Percentiles rank a stretch among this genome's conserved stretches.
Conservation (phyloP, 441 rosid species). For the Metrosideros polymorpha region DNA sequence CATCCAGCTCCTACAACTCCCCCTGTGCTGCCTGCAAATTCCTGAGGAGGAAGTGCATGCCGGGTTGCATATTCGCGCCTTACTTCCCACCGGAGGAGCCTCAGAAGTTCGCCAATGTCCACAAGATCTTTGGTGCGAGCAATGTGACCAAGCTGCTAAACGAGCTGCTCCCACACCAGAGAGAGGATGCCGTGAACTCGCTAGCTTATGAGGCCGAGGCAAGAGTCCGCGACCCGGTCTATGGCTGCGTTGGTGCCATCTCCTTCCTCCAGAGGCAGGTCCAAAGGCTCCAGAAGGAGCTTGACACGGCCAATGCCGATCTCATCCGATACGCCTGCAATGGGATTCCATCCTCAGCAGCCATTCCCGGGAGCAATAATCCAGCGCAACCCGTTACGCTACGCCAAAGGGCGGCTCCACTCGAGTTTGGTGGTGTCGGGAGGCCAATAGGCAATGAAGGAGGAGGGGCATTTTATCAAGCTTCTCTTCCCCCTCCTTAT, state of each 20-base stretch:
- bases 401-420: conserved; percentile 19
- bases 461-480: conserved; percentile 28
- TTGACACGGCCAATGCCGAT: conserved; percentile 77
- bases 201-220: conserved; percentile 97
- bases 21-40: conserved; percentile 99
- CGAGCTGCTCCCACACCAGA: conserved; percentile 85
- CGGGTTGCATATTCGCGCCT: conserved; percentile 92
- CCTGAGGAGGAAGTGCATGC: conserved; percentile 88
- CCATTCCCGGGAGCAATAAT: conserved; percentile 14
- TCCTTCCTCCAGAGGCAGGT: conserved; percentile 87
- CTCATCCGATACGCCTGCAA: conserved; percentile 58
- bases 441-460: conserved; percentile 31
- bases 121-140: conserved; percentile 97
- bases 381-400: conserved; percentile 7
- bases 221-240: conserved; percentile 84
- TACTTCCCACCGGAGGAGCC: conserved; percentile 98
- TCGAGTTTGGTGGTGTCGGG: conserved; percentile 3
- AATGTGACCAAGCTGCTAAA: conserved; percentile 86
- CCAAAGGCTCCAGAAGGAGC: conserved; percentile 87
- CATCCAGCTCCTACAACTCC: conserved; percentile 89
- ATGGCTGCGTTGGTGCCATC: conserved; percentile 95
- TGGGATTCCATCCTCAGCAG: conserved; percentile 34
- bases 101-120: conserved; percentile 88
- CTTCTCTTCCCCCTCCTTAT: conserved; percentile 22
- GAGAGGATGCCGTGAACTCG: conserved; percentile 94